phyloP scores from a whole-genome alignment of 2,329 filamentous ascomycete genomes.

The Cordyceps cicadae region DNA sequence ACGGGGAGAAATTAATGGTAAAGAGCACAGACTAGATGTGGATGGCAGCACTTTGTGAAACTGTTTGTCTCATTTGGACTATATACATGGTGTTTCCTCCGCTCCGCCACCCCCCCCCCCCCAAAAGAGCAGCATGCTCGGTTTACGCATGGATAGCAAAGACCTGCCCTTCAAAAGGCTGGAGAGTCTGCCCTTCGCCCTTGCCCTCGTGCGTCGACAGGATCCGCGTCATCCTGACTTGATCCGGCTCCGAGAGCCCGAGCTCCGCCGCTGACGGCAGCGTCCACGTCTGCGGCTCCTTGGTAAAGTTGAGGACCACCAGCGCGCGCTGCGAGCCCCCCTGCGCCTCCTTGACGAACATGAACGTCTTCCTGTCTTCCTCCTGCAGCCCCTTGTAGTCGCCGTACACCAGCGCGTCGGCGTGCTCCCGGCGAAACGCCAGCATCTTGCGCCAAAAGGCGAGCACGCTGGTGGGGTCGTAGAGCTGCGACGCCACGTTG shows the following conservation, averaged over 20 bases:
- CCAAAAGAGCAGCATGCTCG: too few relatives aligned
- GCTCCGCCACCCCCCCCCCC: too few relatives aligned
- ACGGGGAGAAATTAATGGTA: background rate
- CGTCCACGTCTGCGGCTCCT: conserved; percentile 20
- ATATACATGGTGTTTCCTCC: too few relatives aligned
- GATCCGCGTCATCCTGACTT: conserved; percentile 19
- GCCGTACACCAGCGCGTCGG: conserved; percentile 26
- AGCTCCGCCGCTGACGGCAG: conserved; percentile 18
- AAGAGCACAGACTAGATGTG: too few relatives aligned
- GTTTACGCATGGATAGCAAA: conserved; percentile 16
- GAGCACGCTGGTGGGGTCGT: conserved; percentile 28
- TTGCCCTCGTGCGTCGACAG: conserved; percentile 22
- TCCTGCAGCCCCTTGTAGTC: conserved; percentile 22
- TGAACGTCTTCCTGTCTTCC: conserved; percentile 19
- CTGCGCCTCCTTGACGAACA: conserved; percentile 24
- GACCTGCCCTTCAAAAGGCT: conserved; percentile 25
- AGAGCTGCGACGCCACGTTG: conserved; percentile 49
- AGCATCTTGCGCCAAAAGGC: conserved; percentile 26
- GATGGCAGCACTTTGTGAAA: too few relatives aligned
- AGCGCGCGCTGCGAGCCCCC: conserved; percentile 18
- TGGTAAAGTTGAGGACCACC: conserved; percentile 26
- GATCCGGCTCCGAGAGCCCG: conserved; percentile 4
- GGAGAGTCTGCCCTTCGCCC: conserved; percentile 13
- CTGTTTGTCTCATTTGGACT: too few relatives aligned
- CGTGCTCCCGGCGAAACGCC: conserved; percentile 23